Evolutionary conservation across 1,139 yeast species (phyloP), one percentile per base, ranked within the genome.

Genomic region (Blastobotrys illinoisensis): DNA sequence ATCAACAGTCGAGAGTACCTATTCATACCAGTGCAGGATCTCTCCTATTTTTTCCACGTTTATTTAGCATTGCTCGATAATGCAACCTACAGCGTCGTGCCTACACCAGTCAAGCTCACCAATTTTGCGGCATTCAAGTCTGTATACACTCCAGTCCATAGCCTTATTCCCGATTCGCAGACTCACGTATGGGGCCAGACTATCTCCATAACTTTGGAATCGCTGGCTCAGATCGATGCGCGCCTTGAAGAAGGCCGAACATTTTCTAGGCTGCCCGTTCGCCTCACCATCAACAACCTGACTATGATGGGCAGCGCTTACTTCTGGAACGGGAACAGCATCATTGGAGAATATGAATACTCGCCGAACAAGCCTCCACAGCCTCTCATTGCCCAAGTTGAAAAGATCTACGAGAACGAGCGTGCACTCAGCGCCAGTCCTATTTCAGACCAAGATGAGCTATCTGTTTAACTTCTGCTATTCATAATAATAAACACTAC

Each of bases 271-370:
- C 40, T 32, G 3, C 40, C 40, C 7, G 13, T 32, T 3, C 16
- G 11, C 7, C 40, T 32, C 16, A 13, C 40, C 40, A 32, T 32
- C 40, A 32, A 32, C 40, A 32, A 32, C 16, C 40, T 32, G 5
- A n/a, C 16, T 5, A 11, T 32, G 40, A n/a, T 11, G 40, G 40
- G 40, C 14, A 32, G 11, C 7, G 40, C 40, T 2, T 46, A 46
- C 21, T 28, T 46, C 19, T 46, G 48, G 48, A 46, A 46, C n/a
- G 48, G 48, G 5, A 46, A 46, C 21, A 24, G 40, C 4, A 5
- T 14, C 3, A 32, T 46, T 16, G 48, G 48, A 19, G 48, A 46
- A 21, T 46, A 24, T 26, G 48, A 46, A 23, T 26, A 24, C 21
- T 24, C 19, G 19, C 40, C 40, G 2, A 32, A 6, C 40, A 32